Conservation (phyloP, 1,139 yeast species). For the Suhomyces bokatorum region DNA sequence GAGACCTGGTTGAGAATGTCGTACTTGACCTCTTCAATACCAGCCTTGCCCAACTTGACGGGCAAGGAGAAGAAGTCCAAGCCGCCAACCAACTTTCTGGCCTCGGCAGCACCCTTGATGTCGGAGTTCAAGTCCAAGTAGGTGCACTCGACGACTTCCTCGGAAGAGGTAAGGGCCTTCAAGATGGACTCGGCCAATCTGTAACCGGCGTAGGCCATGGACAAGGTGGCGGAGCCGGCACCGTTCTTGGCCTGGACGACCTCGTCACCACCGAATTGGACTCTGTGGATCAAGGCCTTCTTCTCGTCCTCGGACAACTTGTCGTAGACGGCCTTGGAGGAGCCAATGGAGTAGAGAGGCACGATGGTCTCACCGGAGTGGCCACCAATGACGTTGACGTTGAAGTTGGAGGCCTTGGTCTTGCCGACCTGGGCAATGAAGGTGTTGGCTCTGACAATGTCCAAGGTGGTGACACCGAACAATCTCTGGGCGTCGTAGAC, state of each 20-base stretch:
- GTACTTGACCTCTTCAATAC: slow-evolving; percentile 68
- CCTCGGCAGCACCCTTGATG: slow-evolving; percentile 70
- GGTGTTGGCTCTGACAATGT: slow-evolving; percentile 90
- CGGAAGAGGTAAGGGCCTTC: slow-evolving; percentile 57
- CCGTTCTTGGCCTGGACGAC: slow-evolving; percentile 98
- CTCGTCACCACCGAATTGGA: slow-evolving; percentile 98
- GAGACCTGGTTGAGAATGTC: slow-evolving; percentile 54
- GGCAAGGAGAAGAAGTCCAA: slow-evolving; percentile 93
- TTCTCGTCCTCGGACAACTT: slow-evolving; percentile 27
- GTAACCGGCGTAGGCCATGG: slow-evolving; percentile 99
- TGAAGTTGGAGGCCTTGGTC: slow-evolving; percentile 70
- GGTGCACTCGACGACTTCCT: slow-evolving; percentile 74
- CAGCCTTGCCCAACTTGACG: slow-evolving; percentile 84
- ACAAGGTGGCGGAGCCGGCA: slow-evolving; percentile 97
- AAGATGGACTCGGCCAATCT: slow-evolving; percentile 88
- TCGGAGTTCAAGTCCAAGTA: slow-evolving; percentile 51
- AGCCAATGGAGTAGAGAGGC: slow-evolving; percentile 73
- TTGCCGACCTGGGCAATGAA: slow-evolving; percentile 71
- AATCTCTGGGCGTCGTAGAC: slow-evolving; percentile 89
- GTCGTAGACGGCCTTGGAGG: slow-evolving; percentile 27
- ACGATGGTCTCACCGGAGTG: slow-evolving; percentile 99
- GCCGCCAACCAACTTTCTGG: slow-evolving; percentile 69
- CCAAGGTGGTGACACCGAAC: slow-evolving; percentile 97
- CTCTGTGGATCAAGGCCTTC: slow-evolving; percentile 80
- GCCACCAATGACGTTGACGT: slow-evolving; percentile 88